Evolutionary conservation across 2,329 filamentous ascomycete genomes (phyloP).

Genomic region (Ascochyta rabiei): DNA sequence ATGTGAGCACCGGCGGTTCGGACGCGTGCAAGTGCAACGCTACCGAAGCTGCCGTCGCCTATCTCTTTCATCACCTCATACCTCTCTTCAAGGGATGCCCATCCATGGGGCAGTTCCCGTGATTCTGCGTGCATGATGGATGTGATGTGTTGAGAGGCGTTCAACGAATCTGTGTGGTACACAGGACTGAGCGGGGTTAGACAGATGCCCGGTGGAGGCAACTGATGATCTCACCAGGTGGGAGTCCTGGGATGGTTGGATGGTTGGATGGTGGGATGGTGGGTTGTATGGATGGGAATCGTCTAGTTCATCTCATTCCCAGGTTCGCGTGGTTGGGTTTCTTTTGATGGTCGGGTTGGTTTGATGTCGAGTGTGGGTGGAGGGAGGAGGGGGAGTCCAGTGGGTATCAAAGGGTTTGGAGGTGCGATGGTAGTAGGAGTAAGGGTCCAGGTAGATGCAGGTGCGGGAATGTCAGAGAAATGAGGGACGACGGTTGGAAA

Average conservation of each 20-base stretch:
- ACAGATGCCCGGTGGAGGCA: not conserved
- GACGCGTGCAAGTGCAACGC: slow-evolving; percentile 88
- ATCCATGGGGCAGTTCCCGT: slow-evolving; percentile 73
- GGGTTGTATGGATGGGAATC: slow-evolving; percentile 5
- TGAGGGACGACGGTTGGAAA: slow-evolving; percentile 50
- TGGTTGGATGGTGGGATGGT: slow-evolving; percentile 11
- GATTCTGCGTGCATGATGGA: slow-evolving; percentile 71
- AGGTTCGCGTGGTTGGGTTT: not conserved
- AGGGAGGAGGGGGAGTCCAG: slow-evolving; percentile 37
- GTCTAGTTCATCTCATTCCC: slow-evolving; percentile 45
- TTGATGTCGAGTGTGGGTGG: slow-evolving; percentile 30
- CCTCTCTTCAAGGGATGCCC: slow-evolving; percentile 80
- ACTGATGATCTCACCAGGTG: slow-evolving; percentile 25
- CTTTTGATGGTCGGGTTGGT: not conserved
- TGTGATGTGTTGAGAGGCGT: slow-evolving; percentile 22
- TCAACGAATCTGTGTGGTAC: slow-evolving; percentile 16
- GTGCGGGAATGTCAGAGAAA: slow-evolving; percentile 47
- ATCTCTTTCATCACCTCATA: slow-evolving; percentile 98
- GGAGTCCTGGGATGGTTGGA: slow-evolving; percentile 19
- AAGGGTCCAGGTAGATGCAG: slow-evolving; percentile 51
- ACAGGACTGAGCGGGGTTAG: slow-evolving; percentile 27
- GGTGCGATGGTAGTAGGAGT: slow-evolving; percentile 44
- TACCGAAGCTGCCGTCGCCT: slow-evolving; percentile 98
- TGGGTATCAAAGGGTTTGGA: slow-evolving; percentile 45
- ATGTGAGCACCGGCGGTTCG: slow-evolving; percentile 87